These are phyloP conservation scores for Marchantia paleacea DNA, from an alignment of 225 moss, liverwort and hornwort genomes.

Conservation along the genomic window DNA sequence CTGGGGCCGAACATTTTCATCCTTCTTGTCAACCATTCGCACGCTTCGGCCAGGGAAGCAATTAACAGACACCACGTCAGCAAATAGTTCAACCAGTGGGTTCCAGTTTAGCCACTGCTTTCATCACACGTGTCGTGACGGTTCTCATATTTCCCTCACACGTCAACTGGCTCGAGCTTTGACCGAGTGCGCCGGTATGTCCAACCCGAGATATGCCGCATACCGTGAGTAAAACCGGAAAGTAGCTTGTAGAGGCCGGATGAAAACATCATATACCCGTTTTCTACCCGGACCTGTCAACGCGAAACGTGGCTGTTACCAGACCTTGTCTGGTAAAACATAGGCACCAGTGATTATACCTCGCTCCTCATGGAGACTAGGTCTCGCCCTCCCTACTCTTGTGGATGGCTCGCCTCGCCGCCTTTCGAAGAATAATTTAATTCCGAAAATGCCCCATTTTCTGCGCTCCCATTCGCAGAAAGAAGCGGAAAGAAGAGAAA, in stretches of 20 bases:
- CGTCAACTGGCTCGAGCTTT: neutral
- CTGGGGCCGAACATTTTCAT: neutral
- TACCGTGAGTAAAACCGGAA: neutral
- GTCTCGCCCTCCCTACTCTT: neutral
- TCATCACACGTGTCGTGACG: conserved; percentile 15
- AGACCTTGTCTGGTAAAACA: conserved; percentile 26
- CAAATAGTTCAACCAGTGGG: conserved; percentile 13
- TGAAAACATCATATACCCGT: neutral
- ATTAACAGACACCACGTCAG: conserved; percentile 13
- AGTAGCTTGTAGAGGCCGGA: neutral
- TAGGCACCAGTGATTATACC: conserved; percentile 22
- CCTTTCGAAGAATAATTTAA: conserved; percentile 22
- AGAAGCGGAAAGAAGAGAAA: neutral
- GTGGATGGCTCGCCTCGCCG: conserved; percentile 28
- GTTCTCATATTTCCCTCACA: neutral
- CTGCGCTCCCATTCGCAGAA: neutral
- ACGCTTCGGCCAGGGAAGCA: neutral
- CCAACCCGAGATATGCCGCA: no score
- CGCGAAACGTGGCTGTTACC: conserved; percentile 4
- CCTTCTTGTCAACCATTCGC: conserved; percentile 7
- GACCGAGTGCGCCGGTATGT: neutral
- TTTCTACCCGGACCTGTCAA: neutral
- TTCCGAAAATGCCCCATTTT: neutral
- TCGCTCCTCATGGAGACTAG: neutral
- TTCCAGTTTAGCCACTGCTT: conserved; percentile 6